Base-by-base conservation (phyloP, 371 early-diverging fungal genomes). In the Circinella umbellata region DNA sequence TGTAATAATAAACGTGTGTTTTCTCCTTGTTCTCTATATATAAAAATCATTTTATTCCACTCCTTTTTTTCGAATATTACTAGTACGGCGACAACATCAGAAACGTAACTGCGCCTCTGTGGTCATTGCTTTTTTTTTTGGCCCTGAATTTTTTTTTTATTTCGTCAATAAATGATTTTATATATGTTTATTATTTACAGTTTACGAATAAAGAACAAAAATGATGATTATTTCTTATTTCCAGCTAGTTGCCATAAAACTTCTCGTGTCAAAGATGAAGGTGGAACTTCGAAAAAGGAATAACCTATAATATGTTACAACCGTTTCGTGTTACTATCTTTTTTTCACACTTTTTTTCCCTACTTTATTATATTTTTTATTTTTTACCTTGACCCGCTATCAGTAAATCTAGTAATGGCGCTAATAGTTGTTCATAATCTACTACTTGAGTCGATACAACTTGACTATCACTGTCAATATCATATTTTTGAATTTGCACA, bases 221-320 rank as follows among this genome's bases (percentile, higher is more conserved):
- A 46, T 7, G 27, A n/a, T 5, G 4, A 18, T 57, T 57, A 57
- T 37, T 57, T 57, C 5, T 57, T 27, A 8, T 17, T 10, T 34
- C 35, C 57, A 11, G 17, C 47, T 54, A 66, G 70, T 60, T 73
- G 68, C 73, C 76, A 71, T 61, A 71, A 66, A 4, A 73, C 60
- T n/a, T 70, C 61, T 37, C 67, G 59, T 38, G 73, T 67, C 37
- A 74, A 38, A 34, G 66, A 61, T 8, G 75, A 67, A 17, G 49
- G 65, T 57, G 77, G 77, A 14, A 75, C 63, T 42, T 77, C 77
- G 68, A 77, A 74, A 66, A 73, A 75, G 17, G 72, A 72, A 68
- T 77, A 77, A n/a, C 66, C 73, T 64, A 61, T 42, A 37, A 3
- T 61, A 9, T 37, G 38, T 37, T 14, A 39, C 8, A 37, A 61